phyloP scores from a whole-genome alignment of 345 rosid species.

The Lumnitzera racemosa region DNA sequence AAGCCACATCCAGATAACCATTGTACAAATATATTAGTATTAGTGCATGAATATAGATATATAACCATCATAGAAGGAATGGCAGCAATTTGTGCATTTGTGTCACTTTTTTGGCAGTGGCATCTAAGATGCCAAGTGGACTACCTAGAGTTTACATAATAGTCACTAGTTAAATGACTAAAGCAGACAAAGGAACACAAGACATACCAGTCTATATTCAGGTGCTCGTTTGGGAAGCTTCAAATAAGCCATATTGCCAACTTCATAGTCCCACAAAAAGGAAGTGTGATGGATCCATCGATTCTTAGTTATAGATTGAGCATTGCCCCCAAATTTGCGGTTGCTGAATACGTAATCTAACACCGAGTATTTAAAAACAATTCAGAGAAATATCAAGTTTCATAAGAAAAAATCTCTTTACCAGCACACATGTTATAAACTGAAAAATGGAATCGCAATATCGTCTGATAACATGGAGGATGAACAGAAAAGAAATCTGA shows the following conservation, averaged over 20 bases:
- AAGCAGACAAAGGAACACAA: not conserved
- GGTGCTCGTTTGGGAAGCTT: constrained; percentile 62
- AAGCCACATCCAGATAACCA: too few species aligned
- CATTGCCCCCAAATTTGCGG: constrained; percentile 82
- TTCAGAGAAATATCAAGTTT: not conserved
- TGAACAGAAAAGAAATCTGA: too few species aligned
- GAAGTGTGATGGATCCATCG: constrained; percentile 92
- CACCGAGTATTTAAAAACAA: constrained; percentile 3
- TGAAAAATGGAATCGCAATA: too few species aligned
- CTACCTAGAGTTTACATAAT: not conserved
- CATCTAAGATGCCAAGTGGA: not conserved
- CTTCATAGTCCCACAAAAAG: constrained; percentile 69
- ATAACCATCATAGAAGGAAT: too few species aligned
- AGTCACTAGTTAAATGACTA: not conserved
- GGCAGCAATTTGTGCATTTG: too few species aligned
- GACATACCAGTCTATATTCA: constrained; percentile 48
- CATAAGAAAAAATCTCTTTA: not conserved
- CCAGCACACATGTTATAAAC: not conserved
- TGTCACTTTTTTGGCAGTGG: too few species aligned
- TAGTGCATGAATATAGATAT: too few species aligned
- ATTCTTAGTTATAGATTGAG: constrained; percentile 65
- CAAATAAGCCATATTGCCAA: constrained; percentile 67
- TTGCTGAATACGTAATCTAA: constrained; percentile 80
- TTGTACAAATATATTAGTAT: too few species aligned
- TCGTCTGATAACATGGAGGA: too few species aligned